Conservation (phyloP, 805 yeast species). For the Nakazawaea ernobii region DNA sequence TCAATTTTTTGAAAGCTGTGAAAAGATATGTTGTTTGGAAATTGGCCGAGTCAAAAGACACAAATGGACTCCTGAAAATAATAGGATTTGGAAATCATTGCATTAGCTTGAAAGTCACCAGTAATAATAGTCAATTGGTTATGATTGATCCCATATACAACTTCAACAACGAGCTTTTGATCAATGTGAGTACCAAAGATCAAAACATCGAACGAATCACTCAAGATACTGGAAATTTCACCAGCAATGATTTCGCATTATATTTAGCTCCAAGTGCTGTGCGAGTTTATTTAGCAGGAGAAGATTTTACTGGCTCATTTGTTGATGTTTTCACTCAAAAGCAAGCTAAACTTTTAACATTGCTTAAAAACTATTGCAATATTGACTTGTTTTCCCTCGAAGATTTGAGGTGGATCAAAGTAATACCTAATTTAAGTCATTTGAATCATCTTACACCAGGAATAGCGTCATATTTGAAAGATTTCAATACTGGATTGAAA, state of each 20-base stretch:
- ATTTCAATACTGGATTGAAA: conserved; percentile 32
- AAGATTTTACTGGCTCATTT: conserved; percentile 27
- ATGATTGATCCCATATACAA: conserved; percentile 44
- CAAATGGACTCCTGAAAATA: conserved; percentile 28
- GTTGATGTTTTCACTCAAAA: conserved; percentile 36
- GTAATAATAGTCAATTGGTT: conserved; percentile 17
- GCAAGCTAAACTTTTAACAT: conserved; percentile 27
- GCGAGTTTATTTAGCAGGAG: conserved; percentile 34
- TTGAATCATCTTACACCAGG: conserved; percentile 63
- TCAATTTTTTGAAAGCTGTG: conserved; percentile 45
- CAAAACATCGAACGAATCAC: conserved; percentile 14
- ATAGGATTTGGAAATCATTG: conserved; percentile 48
- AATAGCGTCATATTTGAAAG: conserved; percentile 47
- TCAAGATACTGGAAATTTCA: conserved; percentile 15
- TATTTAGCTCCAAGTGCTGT: conserved; percentile 55
- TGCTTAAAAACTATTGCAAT: conserved; percentile 30
- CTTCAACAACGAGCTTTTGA: conserved; percentile 38
- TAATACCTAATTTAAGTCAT: conserved; percentile 64
- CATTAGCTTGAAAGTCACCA: conserved; percentile 19
- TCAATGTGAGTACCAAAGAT: conserved; percentile 26
- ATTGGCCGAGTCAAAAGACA: conserved; percentile 21
- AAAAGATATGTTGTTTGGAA: conserved; percentile 31
- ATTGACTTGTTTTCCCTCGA: conserved; percentile 14
- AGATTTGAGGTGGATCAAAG: conserved; percentile 52
- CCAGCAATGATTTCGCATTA: conserved; percentile 30